Percentiles rank a stretch among this genome's conserved stretches.
Conservation (phyloP, 495 filamentous ascomycete genomes). For the Durotheca rogersii region DNA sequence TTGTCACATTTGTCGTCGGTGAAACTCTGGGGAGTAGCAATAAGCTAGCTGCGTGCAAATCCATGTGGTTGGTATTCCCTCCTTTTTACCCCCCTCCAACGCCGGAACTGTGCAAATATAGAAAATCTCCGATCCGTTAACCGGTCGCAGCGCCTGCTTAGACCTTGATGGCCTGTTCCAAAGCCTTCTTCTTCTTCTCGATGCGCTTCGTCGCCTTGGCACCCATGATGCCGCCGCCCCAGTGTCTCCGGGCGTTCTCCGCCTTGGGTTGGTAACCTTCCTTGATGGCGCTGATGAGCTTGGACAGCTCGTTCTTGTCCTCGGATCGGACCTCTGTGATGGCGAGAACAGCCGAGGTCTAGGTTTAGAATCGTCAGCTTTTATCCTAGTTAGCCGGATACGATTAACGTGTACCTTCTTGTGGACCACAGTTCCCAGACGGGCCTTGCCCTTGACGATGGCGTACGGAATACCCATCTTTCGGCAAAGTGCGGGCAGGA, state of each 20-base stretch:
- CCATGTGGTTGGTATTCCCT: constrained; percentile 40
- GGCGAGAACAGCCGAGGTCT: constrained; percentile 96
- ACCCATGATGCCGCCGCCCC: constrained; percentile 99
- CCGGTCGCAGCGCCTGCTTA: constrained; percentile 49
- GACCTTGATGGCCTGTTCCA: constrained; percentile 93
- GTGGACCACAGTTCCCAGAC: constrained; percentile 98
- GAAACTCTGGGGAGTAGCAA: constrained; percentile 29
- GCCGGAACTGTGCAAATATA: constrained; percentile 37
- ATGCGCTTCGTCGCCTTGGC: constrained; percentile 89
- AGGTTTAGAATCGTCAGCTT: constrained; percentile 34
- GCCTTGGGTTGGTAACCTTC: constrained; percentile 96
- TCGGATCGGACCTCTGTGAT: constrained; percentile 94
- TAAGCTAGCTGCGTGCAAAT: constrained; percentile 34
- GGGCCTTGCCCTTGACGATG: constrained; percentile 99
- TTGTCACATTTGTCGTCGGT: constrained; percentile 35
- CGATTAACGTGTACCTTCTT: constrained; percentile 73
- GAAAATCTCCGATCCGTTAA: constrained; percentile 30
- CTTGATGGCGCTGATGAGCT: constrained; percentile 95
- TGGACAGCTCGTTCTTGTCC: constrained; percentile 96
- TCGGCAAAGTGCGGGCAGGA: constrained; percentile 97
- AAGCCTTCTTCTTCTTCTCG: constrained; percentile 95
- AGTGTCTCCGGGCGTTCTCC: constrained; percentile 88
- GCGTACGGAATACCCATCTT: constrained; percentile 99
- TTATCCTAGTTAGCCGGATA: background rate
- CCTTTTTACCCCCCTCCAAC: constrained; percentile 40